Conservation (phyloP, 495 filamentous ascomycete species). For the Penicillium macrosclerotiorum region DNA sequence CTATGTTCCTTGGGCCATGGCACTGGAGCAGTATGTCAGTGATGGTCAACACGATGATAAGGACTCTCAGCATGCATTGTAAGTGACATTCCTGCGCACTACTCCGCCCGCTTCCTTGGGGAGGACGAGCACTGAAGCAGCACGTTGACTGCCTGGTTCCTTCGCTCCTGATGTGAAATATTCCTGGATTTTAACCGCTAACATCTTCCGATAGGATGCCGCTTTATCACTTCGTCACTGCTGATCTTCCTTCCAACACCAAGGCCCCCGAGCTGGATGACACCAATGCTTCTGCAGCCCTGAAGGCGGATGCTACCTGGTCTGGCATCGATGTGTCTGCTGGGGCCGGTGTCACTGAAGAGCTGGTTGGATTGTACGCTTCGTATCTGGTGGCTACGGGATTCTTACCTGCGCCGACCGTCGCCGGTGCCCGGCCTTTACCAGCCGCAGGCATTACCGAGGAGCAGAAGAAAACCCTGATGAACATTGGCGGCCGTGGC, state of each 20-base stretch:
- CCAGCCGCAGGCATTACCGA: slow-evolving; percentile 47
- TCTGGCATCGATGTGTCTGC: slow-evolving; percentile 61
- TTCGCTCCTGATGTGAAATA: too few species aligned
- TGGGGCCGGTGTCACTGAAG: slow-evolving; percentile 62
- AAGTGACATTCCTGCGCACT: too few species aligned
- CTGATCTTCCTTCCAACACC: slow-evolving; percentile 74
- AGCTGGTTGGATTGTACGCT: slow-evolving; percentile 70
- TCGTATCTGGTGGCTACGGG: slow-evolving; percentile 68
- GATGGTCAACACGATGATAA: slow-evolving; percentile 56
- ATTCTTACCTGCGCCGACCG: slow-evolving; percentile 62
- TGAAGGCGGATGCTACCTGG: slow-evolving; percentile 61
- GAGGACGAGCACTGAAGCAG: too few species aligned
- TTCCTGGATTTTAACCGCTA: neutral
- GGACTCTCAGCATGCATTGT: slow-evolving; percentile 64
- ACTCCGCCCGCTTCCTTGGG: too few species aligned
- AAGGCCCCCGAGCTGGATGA: slow-evolving; percentile 82
- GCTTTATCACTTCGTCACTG: slow-evolving; percentile 79
- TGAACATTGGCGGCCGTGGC: slow-evolving; percentile 50
- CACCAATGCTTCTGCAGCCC: slow-evolving; percentile 60
- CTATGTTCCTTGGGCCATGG: slow-evolving; percentile 55
- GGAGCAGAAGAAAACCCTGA: slow-evolving; percentile 49
- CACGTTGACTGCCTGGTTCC: too few species aligned
- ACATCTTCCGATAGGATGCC: slow-evolving; percentile 71
- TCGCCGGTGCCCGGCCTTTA: slow-evolving; percentile 41
- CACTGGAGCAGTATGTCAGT: slow-evolving; percentile 63